phyloP scores from a whole-genome alignment of 176 grass and related monocot species.

The Guadua angustifolia region DNA sequence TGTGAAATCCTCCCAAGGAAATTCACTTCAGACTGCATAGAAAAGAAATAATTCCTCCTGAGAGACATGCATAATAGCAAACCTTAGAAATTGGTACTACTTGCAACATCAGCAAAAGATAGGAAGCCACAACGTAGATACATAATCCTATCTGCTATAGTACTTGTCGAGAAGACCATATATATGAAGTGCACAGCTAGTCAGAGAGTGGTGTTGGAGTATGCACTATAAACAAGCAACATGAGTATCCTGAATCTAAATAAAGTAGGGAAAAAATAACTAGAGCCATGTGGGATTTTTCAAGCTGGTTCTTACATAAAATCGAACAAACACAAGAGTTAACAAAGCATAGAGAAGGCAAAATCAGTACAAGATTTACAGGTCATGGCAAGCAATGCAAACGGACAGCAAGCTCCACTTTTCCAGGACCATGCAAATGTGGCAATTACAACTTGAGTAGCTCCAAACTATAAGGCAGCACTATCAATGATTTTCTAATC shows the following conservation, averaged over 20 bases:
- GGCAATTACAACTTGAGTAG: slow-evolving; percentile 15
- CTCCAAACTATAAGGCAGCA: not conserved
- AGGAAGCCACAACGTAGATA: not conserved
- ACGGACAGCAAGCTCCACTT: slow-evolving; percentile 10
- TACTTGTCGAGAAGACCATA: not conserved
- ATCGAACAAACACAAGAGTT: not conserved
- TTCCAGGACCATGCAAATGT: not conserved
- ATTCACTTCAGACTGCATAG: slow-evolving; percentile 85
- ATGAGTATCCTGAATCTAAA: not conserved
- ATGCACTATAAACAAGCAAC: slow-evolving; percentile 31
- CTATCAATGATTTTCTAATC: slow-evolving; percentile 2
- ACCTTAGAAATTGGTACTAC: not conserved
- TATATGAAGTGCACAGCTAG: not conserved
- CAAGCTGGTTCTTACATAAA: not conserved
- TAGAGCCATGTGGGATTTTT: not conserved
- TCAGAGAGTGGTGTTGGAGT: not conserved
- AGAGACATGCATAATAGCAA: not conserved
- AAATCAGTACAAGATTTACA: slow-evolving; percentile 20
- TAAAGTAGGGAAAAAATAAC: not conserved
- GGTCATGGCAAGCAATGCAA: slow-evolving; percentile 16
- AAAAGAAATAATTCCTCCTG: slow-evolving; percentile 22
- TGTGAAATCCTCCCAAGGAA: slow-evolving; percentile 86
- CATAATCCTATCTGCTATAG: not conserved
- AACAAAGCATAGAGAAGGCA: not conserved
- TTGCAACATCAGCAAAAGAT: not conserved